These are phyloP conservation scores for Boechera retrofracta DNA, from an alignment of 345 rosid genomes.

Conservation along the genomic window DNA sequence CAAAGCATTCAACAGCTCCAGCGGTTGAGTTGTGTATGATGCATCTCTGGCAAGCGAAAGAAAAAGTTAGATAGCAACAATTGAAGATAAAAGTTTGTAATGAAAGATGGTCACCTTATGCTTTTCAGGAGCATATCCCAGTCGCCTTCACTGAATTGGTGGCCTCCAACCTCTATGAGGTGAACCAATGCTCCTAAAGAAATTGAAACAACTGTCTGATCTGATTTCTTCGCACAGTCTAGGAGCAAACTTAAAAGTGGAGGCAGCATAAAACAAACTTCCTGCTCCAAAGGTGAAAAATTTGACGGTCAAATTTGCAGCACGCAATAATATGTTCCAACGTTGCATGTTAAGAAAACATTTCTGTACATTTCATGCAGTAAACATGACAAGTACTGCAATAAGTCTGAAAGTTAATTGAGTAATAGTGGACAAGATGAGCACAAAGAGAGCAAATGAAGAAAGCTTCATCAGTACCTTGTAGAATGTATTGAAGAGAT, in stretches of 20 bases:
- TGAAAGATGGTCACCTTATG: constrained; percentile 69
- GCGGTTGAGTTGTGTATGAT: constrained; percentile 93
- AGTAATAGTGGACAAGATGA: constrained; percentile 21
- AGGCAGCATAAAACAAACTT: constrained; percentile 98
- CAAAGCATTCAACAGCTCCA: constrained; percentile 88
- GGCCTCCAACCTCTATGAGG: constrained; percentile 99
- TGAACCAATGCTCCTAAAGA: constrained; percentile 95
- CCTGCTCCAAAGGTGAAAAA: constrained; percentile 58
- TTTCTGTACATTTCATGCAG: constrained; percentile 7
- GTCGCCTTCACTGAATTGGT: constrained; percentile 90
- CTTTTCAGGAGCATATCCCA: constrained; percentile 97
- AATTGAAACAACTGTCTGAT: constrained; percentile 97
- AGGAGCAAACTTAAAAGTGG: constrained; percentile 89
- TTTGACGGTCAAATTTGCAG: constrained; percentile 22
- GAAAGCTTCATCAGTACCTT: constrained; percentile 48
- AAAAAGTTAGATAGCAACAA: constrained; percentile 35
- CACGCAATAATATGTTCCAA: constrained; percentile 15
- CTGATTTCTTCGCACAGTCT: constrained; percentile 96
- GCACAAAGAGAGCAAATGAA: constrained; percentile 11
- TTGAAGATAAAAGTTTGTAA: constrained; percentile 7
- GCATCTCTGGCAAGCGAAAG: constrained; percentile 70
- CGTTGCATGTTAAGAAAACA: constrained; percentile 21
- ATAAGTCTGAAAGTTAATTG: constrained; percentile 10
- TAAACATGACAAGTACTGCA: constrained; percentile 31
- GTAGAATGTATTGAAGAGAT: constrained; percentile 82